Evolutionary conservation across 768 basidiomycete species (phyloP).

Genomic region (Auriscalpium vulgare): DNA sequence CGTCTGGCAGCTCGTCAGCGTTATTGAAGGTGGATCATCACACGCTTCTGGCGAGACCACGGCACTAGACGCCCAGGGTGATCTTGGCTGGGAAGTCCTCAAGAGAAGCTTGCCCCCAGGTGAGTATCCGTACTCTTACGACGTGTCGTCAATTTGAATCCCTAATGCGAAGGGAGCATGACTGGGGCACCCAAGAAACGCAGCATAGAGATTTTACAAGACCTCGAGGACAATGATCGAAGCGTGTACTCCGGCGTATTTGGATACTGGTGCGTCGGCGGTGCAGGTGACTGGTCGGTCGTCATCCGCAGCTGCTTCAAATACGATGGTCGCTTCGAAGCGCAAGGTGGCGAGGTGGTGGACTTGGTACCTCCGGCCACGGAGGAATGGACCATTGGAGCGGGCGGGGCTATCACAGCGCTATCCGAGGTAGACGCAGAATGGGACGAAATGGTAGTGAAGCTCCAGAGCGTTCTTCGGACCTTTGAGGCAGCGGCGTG

Average conservation of each 20-base stretch:
- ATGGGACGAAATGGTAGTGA: constrained; percentile 93
- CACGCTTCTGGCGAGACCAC: constrained; percentile 17
- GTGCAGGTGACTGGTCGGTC: constrained; percentile 88
- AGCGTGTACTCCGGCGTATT: constrained; percentile 88
- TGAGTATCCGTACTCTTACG: constrained; percentile 21
- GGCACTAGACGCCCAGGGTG: constrained; percentile 29
- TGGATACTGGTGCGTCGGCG: constrained; percentile 87
- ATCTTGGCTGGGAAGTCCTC: constrained; percentile 74
- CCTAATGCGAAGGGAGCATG: constrained; percentile 68
- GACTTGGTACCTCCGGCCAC: constrained; percentile 6
- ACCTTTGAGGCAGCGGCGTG: constrained; percentile 43
- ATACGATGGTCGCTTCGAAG: constrained; percentile 33
- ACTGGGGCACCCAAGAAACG: constrained; percentile 96
- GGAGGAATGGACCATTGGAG: constrained; percentile 75
- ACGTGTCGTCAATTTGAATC: background rate
- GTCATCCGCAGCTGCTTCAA: constrained; percentile 91
- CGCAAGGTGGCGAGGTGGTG: background rate
- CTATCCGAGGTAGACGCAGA: constrained; percentile 78
- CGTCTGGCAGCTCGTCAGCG: constrained; percentile 93
- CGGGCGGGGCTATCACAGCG: constrained; percentile 95
- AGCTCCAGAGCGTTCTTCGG: constrained; percentile 69
- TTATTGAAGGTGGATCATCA: constrained; percentile 66
- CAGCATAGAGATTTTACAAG: constrained; percentile 82
- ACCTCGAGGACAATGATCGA: constrained; percentile 64
- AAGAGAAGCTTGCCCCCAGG: constrained; percentile 81